phyloP scores from a whole-genome alignment of 768 basidiomycete genomes.

The Neoboletus brunneissimus region DNA sequence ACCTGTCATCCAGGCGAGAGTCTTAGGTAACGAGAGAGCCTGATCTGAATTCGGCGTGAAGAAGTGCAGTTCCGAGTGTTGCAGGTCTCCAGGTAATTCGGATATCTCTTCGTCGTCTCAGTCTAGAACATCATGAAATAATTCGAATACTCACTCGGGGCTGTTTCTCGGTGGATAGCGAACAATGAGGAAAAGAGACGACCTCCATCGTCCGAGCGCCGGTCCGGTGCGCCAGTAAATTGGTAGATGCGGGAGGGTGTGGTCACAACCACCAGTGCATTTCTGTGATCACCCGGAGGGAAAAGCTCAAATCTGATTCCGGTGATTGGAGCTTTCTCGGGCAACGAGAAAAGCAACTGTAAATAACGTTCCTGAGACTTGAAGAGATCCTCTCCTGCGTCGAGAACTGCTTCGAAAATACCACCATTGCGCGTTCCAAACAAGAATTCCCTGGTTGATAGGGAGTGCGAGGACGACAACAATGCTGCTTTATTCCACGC shows the following conservation, averaged over 20 bases:
- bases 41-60: conserved; percentile 71
- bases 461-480: conserved; percentile 61
- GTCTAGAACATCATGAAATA: conserved; percentile 4
- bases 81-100: conserved; percentile 79
- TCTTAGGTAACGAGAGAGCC: conserved; percentile 64
- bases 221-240: conserved; percentile 68
- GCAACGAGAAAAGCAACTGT: conserved; percentile 69
- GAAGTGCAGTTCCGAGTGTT: conserved; percentile 77
- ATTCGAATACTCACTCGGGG: conserved; percentile 65
- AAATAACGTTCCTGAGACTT: conserved; percentile 83
- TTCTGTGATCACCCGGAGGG: conserved; percentile 59
- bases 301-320: conserved; percentile 82
- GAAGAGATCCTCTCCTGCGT: conserved; percentile 90
- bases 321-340: conserved; percentile 79
- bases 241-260: conserved; percentile 91
- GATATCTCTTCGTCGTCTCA: conserved; percentile 66
- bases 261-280: conserved; percentile 71
- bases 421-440: conserved; percentile 83
- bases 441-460: conserved; percentile 80
- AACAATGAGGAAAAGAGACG: conserved; percentile 77
- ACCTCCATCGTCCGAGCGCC: conserved; percentile 69
- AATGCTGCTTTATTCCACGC: conserved; percentile 83
- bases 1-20: conserved; percentile 93
- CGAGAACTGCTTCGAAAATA: conserved; percentile 85
- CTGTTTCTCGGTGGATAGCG: conserved; percentile 65